Evolutionary conservation across 495 filamentous ascomycete species (phyloP).

Genomic region (Penicillium crystallinum): DNA sequence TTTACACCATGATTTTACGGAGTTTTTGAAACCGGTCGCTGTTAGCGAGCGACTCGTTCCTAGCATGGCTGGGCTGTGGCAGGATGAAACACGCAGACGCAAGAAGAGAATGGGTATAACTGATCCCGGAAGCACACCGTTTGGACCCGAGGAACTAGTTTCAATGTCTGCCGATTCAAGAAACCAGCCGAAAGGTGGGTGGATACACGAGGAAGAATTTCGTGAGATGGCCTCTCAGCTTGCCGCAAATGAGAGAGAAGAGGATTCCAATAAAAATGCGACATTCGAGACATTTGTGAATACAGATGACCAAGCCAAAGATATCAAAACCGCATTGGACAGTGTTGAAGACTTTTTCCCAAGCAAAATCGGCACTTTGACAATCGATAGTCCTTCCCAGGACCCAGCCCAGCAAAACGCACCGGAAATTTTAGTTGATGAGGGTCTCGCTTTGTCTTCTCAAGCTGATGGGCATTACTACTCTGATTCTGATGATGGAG

Average conservation of each 20-base stretch:
- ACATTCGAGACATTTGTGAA: slow-evolving; percentile 62
- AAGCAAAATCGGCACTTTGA: slow-evolving; percentile 46
- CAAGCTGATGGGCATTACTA: slow-evolving; percentile 20
- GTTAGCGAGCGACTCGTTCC: slow-evolving; percentile 76
- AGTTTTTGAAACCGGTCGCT: slow-evolving; percentile 58
- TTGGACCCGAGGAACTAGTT: slow-evolving; percentile 70
- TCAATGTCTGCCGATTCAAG: slow-evolving; percentile 82
- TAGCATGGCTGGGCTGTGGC: slow-evolving; percentile 92
- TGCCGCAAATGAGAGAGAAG: slow-evolving; percentile 55
- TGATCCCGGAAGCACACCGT: slow-evolving; percentile 64
- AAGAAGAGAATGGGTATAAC: slow-evolving; percentile 60
- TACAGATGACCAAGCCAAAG: slow-evolving; percentile 44
- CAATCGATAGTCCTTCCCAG: slow-evolving; percentile 1
- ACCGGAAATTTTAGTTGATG: slow-evolving; percentile 40
- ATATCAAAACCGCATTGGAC: slow-evolving; percentile 69
- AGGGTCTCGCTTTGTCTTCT: slow-evolving; percentile 43
- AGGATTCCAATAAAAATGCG: slow-evolving; percentile 40
- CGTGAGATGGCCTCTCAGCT: slow-evolving; percentile 55
- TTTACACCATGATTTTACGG: slow-evolving; percentile 84
- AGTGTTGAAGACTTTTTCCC: slow-evolving; percentile 84
- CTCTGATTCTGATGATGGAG: slow-evolving; percentile 2
- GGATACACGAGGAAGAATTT: slow-evolving; percentile 91
- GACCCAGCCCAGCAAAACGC: slow-evolving; percentile 6
- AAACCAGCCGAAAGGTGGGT: slow-evolving; percentile 60
- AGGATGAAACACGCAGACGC: slow-evolving; percentile 78